These are phyloP conservation scores for Brachypodium distachyon DNA, from an alignment of 202 grass and related monocot genomes.

Conservation along the genomic window DNA sequence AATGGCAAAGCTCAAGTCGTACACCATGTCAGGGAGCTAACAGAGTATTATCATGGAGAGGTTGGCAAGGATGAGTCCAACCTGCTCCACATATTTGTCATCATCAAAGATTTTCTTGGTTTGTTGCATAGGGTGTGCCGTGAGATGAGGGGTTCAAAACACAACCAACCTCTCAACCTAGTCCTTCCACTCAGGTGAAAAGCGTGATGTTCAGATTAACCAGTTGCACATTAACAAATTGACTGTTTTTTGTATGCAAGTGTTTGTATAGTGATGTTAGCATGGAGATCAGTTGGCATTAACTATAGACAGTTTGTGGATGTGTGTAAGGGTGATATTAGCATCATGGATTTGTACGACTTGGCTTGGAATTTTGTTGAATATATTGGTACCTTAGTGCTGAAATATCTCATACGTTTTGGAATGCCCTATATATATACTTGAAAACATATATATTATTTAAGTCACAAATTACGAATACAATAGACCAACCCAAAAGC, in stretches of 20 bases:
- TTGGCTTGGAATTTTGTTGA: neutral
- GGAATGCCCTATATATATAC: neutral
- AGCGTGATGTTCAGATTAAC: conserved; percentile 4
- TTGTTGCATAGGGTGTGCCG: conserved; percentile 62
- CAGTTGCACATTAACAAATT: conserved; percentile 13
- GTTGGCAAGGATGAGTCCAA: conserved; percentile 66
- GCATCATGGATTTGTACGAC: neutral
- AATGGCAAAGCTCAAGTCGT: conserved; percentile 32
- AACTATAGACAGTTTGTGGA: neutral
- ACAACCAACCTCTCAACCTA: conserved; percentile 20
- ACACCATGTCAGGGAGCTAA: conserved; percentile 62
- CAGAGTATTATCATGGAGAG: conserved; percentile 85
- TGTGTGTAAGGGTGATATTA: neutral
- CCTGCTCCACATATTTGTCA: conserved; percentile 69
- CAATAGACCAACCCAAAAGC: neutral
- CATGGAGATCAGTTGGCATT: conserved; percentile 6
- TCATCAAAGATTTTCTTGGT: conserved; percentile 73
- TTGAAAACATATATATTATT: neutral
- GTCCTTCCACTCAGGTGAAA: conserved; percentile 34
- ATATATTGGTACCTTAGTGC: neutral
- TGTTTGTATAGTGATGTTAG: conserved; percentile 17
- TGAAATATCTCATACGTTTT: neutral
- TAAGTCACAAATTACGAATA: neutral
- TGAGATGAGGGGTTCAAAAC: conserved; percentile 47
- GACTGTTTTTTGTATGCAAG: neutral